Conservation (phyloP, 2,329 filamentous ascomycete species). For the Anthostomella pinea region DNA sequence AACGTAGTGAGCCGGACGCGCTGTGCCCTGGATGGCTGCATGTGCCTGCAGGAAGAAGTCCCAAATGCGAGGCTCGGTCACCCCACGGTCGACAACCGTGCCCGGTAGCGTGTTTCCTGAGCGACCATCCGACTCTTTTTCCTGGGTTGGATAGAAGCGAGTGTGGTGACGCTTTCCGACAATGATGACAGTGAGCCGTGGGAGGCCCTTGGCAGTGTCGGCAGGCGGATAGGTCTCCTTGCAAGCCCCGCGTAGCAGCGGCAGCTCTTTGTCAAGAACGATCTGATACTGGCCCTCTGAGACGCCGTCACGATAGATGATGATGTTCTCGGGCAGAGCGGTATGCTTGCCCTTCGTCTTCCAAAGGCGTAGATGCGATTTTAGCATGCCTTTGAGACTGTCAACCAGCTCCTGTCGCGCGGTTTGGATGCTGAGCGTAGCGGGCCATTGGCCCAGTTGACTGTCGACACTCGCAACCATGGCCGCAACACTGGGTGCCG, state of each 20-base stretch:
- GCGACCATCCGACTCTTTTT: constrained; percentile 47
- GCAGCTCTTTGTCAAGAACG: constrained; percentile 59
- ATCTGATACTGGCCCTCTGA: constrained; percentile 68
- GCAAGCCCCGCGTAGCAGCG: constrained; percentile 56
- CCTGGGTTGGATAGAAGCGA: constrained; percentile 62
- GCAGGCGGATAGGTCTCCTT: constrained; percentile 48
- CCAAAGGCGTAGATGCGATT: constrained; percentile 62
- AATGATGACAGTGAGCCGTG: constrained; percentile 64
- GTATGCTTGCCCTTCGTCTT: constrained; percentile 45
- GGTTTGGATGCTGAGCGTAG: constrained; percentile 55
- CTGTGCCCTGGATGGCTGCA: constrained; percentile 68
- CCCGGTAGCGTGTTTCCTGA: constrained; percentile 61
- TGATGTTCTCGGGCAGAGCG: constrained; percentile 60
- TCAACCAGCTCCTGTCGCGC: constrained; percentile 61
- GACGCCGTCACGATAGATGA: constrained; percentile 74
- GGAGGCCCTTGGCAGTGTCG: constrained; percentile 45
- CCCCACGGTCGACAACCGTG: constrained; percentile 69
- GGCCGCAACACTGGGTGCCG: constrained; percentile 64
- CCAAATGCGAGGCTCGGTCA: constrained; percentile 63
- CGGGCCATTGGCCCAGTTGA: constrained; percentile 65
- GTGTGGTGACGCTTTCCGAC: constrained; percentile 76
- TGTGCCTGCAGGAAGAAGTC: constrained; percentile 75
- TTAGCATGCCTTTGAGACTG: constrained; percentile 56
- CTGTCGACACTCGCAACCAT: constrained; percentile 66
- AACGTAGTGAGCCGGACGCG: constrained; percentile 67